These are phyloP conservation scores for Gnomoniopsis smithogilvyi DNA, from an alignment of 2,329 filamentous ascomycete genomes.

Conservation along the genomic window DNA sequence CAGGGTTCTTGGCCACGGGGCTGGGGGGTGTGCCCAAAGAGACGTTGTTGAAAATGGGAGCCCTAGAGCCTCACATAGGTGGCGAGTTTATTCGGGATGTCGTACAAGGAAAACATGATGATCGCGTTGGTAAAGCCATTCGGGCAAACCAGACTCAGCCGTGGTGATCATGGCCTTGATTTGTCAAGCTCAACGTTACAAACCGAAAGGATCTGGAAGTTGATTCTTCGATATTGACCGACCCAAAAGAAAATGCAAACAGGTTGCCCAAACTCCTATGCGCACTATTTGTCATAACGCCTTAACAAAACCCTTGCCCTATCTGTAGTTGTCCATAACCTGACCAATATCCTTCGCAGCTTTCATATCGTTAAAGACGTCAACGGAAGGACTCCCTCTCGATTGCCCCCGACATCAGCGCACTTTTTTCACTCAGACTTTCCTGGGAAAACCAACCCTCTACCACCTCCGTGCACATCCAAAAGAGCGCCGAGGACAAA, in stretches of 20 bases:
- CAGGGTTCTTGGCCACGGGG: slow-evolving; percentile 11
- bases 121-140: slow-evolving; percentile 9
- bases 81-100: slow-evolving; percentile 37
- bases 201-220: neutral
- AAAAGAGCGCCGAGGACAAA: slow-evolving; percentile 32
- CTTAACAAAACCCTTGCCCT: no score
- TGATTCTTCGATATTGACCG: no score
- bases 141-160: slow-evolving; percentile 2
- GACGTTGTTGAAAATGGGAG: slow-evolving; percentile 32
- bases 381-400: neutral
- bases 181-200: neutral
- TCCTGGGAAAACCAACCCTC: slow-evolving; percentile 1
- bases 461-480: slow-evolving; percentile 29
- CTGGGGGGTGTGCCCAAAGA: slow-evolving; percentile 21
- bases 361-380: neutral
- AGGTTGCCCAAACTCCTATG: neutral
- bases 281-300: neutral
- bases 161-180: neutral
- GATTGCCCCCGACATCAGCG: neutral
- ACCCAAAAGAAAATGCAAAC: neutral
- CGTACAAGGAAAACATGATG: slow-evolving; percentile 11
- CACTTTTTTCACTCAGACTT: neutral
- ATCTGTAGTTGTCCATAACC: no score
- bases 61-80: slow-evolving; percentile 32
- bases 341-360: no score